Evolutionary conservation across 2,329 filamentous ascomycete species (phyloP).

Genomic region (Arthroderma uncinatum): DNA sequence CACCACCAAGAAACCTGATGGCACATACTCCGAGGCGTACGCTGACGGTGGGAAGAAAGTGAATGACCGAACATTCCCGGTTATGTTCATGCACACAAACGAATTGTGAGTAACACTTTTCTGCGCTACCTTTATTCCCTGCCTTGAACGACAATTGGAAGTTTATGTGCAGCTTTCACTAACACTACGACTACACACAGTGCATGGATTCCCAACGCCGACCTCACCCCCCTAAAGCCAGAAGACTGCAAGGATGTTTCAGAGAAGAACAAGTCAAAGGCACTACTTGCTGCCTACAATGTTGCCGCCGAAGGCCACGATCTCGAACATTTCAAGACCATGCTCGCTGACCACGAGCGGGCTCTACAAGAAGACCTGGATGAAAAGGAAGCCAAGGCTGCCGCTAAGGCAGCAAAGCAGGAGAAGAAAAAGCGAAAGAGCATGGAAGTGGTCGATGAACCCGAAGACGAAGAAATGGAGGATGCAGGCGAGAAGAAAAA

Average conservation of each 20-base stretch:
- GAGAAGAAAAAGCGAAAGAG: slow-evolving; percentile 41
- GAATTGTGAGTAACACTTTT: slow-evolving; percentile 67
- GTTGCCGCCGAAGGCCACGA: slow-evolving; percentile 69
- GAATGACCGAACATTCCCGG: slow-evolving; percentile 74
- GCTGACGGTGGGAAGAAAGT: slow-evolving; percentile 77
- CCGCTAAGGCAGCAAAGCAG: slow-evolving; percentile 46
- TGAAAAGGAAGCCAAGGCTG: slow-evolving; percentile 54
- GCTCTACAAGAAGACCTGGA: slow-evolving; percentile 47
- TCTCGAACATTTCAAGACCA: slow-evolving; percentile 69
- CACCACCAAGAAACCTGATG: slow-evolving; percentile 68
- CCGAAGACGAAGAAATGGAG: slow-evolving; percentile 46
- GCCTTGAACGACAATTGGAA: too few relatives aligned
- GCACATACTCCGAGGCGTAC: slow-evolving; percentile 77
- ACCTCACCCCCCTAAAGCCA: slow-evolving; percentile 64
- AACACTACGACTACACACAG: slow-evolving; percentile 37
- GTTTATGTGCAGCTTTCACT: background rate
- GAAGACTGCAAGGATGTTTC: slow-evolving; percentile 58
- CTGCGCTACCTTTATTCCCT: background rate
- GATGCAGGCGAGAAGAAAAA: slow-evolving; percentile 42
- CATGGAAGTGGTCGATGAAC: slow-evolving; percentile 39
- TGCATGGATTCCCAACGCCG: slow-evolving; percentile 81
- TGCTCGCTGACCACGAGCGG: slow-evolving; percentile 52
- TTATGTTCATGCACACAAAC: slow-evolving; percentile 92
- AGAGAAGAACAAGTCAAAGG: slow-evolving; percentile 66
- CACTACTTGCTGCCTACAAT: slow-evolving; percentile 64